Percentiles rank a stretch among this genome's conserved stretches.
phyloP scores from a whole-genome alignment of 139 green algal species.

The Astrephomene gubernaculifera region DNA sequence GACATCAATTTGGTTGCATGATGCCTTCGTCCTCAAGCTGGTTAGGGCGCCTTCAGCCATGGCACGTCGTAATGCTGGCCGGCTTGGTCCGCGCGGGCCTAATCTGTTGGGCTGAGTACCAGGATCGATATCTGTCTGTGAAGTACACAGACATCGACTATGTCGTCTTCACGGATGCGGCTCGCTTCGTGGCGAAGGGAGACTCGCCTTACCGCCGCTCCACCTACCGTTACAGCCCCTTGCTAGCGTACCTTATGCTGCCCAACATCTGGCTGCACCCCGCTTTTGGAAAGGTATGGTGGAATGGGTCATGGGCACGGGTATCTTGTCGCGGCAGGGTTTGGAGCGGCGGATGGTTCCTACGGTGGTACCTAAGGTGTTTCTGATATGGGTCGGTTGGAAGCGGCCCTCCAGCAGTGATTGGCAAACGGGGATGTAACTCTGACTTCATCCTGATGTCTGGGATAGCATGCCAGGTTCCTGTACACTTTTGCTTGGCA shows the following conservation, averaged over 20 bases:
- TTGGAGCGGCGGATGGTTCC: neutral
- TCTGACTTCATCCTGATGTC: neutral
- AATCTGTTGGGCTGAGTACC: slow-evolving; percentile 72
- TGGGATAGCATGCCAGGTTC: too few relatives aligned
- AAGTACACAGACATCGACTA: slow-evolving; percentile 97
- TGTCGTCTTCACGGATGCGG: slow-evolving; percentile 69
- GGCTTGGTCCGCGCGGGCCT: slow-evolving; percentile 2
- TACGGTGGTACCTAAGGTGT: neutral
- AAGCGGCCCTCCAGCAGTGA: neutral
- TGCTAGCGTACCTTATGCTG: slow-evolving; percentile 88
- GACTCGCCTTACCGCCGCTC: slow-evolving; percentile 66
- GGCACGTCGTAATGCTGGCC: slow-evolving; percentile 10
- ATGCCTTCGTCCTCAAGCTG: too few relatives aligned
- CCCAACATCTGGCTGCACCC: slow-evolving; percentile 83
- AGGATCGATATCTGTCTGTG: slow-evolving; percentile 75
- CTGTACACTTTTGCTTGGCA: too few relatives aligned
- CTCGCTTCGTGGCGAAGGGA: slow-evolving; percentile 56
- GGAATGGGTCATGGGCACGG: neutral
- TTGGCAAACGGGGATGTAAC: neutral
- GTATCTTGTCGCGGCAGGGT: neutral
- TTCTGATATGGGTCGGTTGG: neutral
- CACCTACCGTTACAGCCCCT: slow-evolving; percentile 91
- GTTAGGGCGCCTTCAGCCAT: neutral
- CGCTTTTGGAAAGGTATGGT: slow-evolving; percentile 85
- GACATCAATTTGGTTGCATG: too few relatives aligned